Conservation (phyloP, 208 protist genomes). For the Leishmania amazonensis region DNA sequence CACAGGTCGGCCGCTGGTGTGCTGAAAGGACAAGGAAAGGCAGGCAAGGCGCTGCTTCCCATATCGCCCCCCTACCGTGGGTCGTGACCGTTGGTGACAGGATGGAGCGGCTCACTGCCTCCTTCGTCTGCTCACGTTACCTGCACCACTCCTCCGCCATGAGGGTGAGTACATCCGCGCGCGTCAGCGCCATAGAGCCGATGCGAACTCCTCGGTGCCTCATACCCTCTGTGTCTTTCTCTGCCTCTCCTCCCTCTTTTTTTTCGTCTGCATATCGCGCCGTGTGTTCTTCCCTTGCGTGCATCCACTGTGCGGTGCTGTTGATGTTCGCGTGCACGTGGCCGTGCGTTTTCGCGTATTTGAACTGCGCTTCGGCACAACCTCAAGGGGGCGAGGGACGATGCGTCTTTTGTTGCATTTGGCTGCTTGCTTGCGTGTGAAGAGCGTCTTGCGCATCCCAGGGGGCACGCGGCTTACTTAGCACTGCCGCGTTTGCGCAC, state of each 20-base stretch:
- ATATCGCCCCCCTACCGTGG: neutral
- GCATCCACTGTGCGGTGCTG: neutral
- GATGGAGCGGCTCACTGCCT: neutral
- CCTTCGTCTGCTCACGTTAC: neutral
- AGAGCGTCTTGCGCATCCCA: too few relatives aligned
- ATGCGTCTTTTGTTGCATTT: too few relatives aligned
- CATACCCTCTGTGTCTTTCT: too few relatives aligned
- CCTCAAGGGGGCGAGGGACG: too few relatives aligned
- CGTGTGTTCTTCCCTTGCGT: neutral
- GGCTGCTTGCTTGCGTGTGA: too few relatives aligned
- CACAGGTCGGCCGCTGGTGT: constrained; percentile 41
- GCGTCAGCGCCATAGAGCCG: neutral
- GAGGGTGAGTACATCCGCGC: neutral
- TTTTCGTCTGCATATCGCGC: neutral
- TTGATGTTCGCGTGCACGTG: neutral
- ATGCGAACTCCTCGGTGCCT: neutral
- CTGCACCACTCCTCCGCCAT: neutral
- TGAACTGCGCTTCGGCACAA: neutral
- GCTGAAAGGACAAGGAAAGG: neutral
- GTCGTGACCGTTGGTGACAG: neutral
- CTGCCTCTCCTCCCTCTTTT: neutral
- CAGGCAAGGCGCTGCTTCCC: neutral
- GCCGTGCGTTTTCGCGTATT: neutral
- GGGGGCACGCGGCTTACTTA: too few relatives aligned
- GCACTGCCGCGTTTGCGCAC: too few relatives aligned